A percentile compares a stretch with the other conserved stretches of the same genome.
phyloP scores from a whole-genome alignment of 495 filamentous ascomycete species.

The Podospora bellae-mahoneyi region DNA sequence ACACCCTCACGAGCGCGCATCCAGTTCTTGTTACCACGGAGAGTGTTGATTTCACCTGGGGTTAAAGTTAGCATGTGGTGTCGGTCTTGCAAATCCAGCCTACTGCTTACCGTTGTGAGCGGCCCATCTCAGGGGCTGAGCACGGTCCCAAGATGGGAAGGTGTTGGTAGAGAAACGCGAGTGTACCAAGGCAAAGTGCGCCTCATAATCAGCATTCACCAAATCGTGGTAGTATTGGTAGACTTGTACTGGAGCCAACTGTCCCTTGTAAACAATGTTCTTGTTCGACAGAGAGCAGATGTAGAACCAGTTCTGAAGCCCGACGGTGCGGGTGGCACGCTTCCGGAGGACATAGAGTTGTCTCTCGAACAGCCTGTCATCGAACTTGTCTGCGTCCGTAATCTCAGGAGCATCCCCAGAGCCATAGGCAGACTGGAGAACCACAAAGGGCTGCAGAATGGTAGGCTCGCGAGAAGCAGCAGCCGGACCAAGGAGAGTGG shows the following conservation, averaged over 20 bases:
- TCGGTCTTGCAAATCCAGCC: constrained; percentile 14
- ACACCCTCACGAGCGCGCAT: constrained; percentile 98
- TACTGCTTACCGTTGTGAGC: constrained; percentile 82
- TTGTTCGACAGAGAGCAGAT: constrained; percentile 96
- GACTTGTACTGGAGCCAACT: constrained; percentile 94
- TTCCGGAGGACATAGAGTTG: constrained; percentile 95
- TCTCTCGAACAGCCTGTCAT: constrained; percentile 82
- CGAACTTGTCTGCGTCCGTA: constrained; percentile 75
- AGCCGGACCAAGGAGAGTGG: constrained; percentile 86
- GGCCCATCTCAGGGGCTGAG: constrained; percentile 94
- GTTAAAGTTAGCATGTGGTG: constrained; percentile 34
- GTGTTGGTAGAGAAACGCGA: constrained; percentile 99
- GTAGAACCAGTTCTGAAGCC: constrained; percentile 98
- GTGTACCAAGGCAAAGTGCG: constrained; percentile 95
- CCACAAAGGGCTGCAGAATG: constrained; percentile 94
- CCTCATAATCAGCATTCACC: constrained; percentile 96
- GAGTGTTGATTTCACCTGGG: constrained; percentile 87
- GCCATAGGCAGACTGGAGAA: constrained; percentile 82
- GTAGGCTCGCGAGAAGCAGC: constrained; percentile 90
- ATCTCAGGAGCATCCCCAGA: constrained; percentile 75
- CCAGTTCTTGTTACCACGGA: constrained; percentile 99
- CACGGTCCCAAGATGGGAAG: constrained; percentile 98
- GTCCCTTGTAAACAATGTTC: constrained; percentile 99
- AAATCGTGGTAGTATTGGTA: constrained; percentile 99
- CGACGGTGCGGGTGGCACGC: constrained; percentile 89